Evolutionary conservation across 805 yeast genomes (phyloP).

Genomic region (Candida manassasensis): DNA sequence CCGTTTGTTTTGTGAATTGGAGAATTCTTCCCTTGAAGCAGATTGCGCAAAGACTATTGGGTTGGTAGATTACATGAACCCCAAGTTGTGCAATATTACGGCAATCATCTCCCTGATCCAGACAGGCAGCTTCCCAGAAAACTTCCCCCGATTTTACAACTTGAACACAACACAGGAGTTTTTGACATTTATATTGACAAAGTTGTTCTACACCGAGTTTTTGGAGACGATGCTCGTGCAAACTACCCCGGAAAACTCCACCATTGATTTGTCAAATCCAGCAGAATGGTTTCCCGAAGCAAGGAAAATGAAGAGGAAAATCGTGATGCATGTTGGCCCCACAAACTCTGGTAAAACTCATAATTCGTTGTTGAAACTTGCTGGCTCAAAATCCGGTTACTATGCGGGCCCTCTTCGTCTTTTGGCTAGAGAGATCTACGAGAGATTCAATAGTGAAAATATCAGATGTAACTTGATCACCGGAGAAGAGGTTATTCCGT

Average conservation of each 20-base stretch:
- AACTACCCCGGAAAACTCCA: slow-evolving; percentile 9
- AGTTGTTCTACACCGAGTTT: slow-evolving; percentile 21
- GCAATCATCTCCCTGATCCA: slow-evolving; percentile 17
- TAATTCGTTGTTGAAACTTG: slow-evolving; percentile 67
- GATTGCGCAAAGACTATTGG: not conserved
- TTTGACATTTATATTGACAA: slow-evolving; percentile 16
- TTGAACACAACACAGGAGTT: slow-evolving; percentile 17
- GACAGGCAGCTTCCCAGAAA: slow-evolving; percentile 15
- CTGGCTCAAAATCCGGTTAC: slow-evolving; percentile 66
- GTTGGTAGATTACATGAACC: slow-evolving; percentile 22
- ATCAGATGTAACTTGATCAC: slow-evolving; percentile 79
- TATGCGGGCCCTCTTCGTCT: slow-evolving; percentile 93
- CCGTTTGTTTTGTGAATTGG: slow-evolving; percentile 3
- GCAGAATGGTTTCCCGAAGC: slow-evolving; percentile 80
- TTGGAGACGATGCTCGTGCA: slow-evolving; percentile 10
- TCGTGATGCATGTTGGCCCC: slow-evolving; percentile 95
- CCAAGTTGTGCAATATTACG: slow-evolving; percentile 18
- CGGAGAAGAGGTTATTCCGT: slow-evolving; percentile 89
- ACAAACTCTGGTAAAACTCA: slow-evolving; percentile 96
- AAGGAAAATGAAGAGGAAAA: slow-evolving; percentile 67
- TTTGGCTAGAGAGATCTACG: slow-evolving; percentile 87
- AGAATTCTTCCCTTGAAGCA: slow-evolving; percentile 2
- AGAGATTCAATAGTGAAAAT: slow-evolving; percentile 63
- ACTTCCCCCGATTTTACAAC: slow-evolving; percentile 14
- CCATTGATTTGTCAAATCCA: slow-evolving; percentile 31